Evolutionary conservation across 768 basidiomycete species (phyloP).

Genomic region (Obba rivulosa): DNA sequence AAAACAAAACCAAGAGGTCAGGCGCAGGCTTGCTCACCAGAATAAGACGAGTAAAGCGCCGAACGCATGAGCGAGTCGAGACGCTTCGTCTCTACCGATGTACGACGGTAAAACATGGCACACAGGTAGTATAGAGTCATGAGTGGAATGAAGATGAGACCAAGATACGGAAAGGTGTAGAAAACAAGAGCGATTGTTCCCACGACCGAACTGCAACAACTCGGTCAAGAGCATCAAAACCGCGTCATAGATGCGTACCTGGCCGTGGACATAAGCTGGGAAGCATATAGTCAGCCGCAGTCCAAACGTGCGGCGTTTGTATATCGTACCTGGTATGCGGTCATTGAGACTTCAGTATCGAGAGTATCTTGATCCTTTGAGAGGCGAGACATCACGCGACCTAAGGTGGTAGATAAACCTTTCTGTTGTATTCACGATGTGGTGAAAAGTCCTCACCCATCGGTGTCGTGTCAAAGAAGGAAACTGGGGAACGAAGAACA

Average conservation of each 20-base stretch:
- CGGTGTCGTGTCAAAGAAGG: conserved; percentile 73
- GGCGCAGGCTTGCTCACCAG: conserved; percentile 31
- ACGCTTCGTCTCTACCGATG: conserved; percentile 61
- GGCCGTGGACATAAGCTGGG: conserved; percentile 19
- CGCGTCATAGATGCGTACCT: conserved; percentile 6
- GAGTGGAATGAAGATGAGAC: conserved; percentile 56
- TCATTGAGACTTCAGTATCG: conserved; percentile 44
- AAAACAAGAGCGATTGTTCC: conserved; percentile 58
- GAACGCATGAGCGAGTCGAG: conserved; percentile 61
- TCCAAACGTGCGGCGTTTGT: not conserved
- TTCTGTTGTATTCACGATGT: not conserved
- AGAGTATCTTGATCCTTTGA: conserved; percentile 61
- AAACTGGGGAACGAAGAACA: conserved; percentile 55
- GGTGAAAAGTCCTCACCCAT: conserved; percentile 50
- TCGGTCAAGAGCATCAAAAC: not conserved
- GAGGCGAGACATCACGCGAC: conserved; percentile 50
- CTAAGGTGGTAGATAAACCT: conserved; percentile 21
- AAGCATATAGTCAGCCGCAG: not conserved
- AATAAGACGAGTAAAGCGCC: conserved; percentile 49
- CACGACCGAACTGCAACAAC: conserved; percentile 38
- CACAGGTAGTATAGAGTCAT: conserved; percentile 46
- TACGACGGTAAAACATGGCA: conserved; percentile 52
- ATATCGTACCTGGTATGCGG: conserved; percentile 38
- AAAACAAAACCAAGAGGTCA: not conserved
- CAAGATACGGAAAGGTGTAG: conserved; percentile 54